These are phyloP conservation scores for Leccinum pellstonianum DNA, from an alignment of 768 basidiomycete species.

Conservation along the genomic window DNA sequence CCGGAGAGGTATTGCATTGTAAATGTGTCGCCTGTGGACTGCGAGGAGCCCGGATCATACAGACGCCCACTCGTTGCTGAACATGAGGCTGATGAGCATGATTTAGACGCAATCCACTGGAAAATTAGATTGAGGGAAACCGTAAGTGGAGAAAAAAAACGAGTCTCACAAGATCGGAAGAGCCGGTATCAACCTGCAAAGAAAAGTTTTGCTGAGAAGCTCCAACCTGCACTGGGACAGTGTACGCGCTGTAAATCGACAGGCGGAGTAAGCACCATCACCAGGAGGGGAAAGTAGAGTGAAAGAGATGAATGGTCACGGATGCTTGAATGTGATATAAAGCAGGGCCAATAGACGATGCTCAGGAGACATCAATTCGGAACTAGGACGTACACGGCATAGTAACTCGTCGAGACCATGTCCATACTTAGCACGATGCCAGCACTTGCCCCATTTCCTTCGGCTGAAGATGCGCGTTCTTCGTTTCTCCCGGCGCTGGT, in stretches of 20 bases:
- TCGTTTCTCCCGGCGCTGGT: slow-evolving; percentile 7
- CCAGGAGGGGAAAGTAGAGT: background rate
- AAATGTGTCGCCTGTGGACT: slow-evolving; percentile 43
- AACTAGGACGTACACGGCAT: slow-evolving; percentile 48
- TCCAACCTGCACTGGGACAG: slow-evolving; percentile 59
- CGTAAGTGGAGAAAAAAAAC: background rate
- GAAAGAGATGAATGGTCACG: background rate
- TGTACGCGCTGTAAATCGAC: slow-evolving; percentile 54
- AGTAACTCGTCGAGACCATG: slow-evolving; percentile 51
- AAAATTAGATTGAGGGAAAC: slow-evolving; percentile 1
- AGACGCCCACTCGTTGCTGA: slow-evolving; percentile 41
- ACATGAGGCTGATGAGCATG: slow-evolving; percentile 59
- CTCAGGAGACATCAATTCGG: background rate
- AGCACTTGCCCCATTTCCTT: slow-evolving; percentile 46
- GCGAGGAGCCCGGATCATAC: slow-evolving; percentile 57
- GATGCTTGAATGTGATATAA: background rate
- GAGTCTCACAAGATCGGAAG: slow-evolving; percentile 68
- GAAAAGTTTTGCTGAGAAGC: slow-evolving; percentile 47
- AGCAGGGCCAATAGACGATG: background rate
- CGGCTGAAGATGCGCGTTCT: slow-evolving; percentile 25
- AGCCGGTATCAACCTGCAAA: slow-evolving; percentile 79
- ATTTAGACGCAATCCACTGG: slow-evolving; percentile 74
- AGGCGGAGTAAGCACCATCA: background rate
- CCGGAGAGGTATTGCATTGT: slow-evolving; percentile 61
- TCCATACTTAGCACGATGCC: slow-evolving; percentile 61